phyloP scores from a whole-genome alignment of 129 eudicot genomes.

The Lonicera japonica region DNA sequence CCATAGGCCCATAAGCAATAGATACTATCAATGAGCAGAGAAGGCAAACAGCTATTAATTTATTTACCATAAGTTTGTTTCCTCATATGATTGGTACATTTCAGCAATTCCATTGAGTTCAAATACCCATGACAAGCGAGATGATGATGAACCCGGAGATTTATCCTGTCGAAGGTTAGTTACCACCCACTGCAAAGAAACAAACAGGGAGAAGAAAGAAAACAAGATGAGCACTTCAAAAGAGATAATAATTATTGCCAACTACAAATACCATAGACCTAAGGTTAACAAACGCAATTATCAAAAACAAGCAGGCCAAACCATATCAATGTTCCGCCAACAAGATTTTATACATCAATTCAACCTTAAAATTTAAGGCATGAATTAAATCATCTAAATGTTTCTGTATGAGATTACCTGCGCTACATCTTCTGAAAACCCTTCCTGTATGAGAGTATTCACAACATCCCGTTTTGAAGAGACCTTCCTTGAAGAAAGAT shows the following conservation, averaged over 20 bases:
- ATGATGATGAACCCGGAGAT: conserved; percentile 40
- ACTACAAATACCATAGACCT: too few species aligned
- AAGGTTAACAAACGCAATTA: too few species aligned
- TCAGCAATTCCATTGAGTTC: conserved; percentile 82
- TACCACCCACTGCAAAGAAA: conserved; percentile 75
- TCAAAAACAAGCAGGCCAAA: too few species aligned
- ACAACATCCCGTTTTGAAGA: conserved; percentile 64
- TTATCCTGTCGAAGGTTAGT: conserved; percentile 66
- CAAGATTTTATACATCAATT: too few species aligned
- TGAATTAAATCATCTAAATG: background rate
- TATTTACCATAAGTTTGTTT: conserved; percentile 71
- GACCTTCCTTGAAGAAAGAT: conserved; percentile 69
- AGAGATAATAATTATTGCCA: too few species aligned
- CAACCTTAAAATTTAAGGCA: too few species aligned
- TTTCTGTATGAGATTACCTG: conserved; percentile 43
- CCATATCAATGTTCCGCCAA: too few species aligned
- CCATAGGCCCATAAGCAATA: background rate
- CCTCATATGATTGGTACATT: conserved; percentile 94
- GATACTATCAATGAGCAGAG: background rate
- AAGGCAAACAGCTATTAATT: background rate
- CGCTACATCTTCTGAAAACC: conserved; percentile 88
- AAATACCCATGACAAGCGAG: conserved; percentile 71
- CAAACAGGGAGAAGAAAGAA: conserved; percentile 1
- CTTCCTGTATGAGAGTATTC: conserved; percentile 56
- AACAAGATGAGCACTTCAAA: background rate